Percentiles rank a stretch among this genome's conserved stretches.
These are phyloP conservation scores for Pyricularia grisea DNA, from an alignment of 2,329 filamentous ascomycete species.

Conservation along the genomic window DNA sequence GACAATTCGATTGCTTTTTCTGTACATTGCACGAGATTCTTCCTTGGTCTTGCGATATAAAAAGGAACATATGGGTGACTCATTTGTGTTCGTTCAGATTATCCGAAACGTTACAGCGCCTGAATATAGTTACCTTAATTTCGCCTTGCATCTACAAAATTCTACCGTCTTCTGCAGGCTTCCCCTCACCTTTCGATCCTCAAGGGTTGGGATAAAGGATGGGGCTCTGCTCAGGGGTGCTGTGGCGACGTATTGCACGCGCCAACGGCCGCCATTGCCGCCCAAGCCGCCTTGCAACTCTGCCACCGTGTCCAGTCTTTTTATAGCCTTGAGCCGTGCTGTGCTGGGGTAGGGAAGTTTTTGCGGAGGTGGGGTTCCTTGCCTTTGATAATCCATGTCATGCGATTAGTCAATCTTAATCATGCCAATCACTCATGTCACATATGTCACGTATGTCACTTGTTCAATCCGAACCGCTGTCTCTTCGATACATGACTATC, in stretches of 20 bases:
- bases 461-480: background rate
- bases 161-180: background rate
- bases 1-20: no score
- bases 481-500: background rate
- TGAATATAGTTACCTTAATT: background rate
- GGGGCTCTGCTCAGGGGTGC: background rate
- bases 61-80: background rate
- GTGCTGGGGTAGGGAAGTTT: background rate
- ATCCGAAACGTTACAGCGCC: background rate
- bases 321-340: background rate
- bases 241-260: background rate
- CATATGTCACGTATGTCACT: background rate
- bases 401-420: background rate
- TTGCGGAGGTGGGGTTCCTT: slow-evolving; percentile 2
- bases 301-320: slow-evolving; percentile 18
- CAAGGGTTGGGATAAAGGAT: background rate
- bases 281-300: slow-evolving; percentile 7
- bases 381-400: background rate
- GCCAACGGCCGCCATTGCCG: background rate
- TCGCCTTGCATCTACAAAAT: background rate
- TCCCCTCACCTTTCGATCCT: background rate
- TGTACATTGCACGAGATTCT: background rate
- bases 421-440: background rate
- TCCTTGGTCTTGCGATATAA: background rate
- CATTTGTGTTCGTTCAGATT: background rate